Evolutionary conservation across 1,284 basidiomycete species (phyloP), one percentile per base, ranked within the genome.

Genomic region (Marasmius oreades): DNA sequence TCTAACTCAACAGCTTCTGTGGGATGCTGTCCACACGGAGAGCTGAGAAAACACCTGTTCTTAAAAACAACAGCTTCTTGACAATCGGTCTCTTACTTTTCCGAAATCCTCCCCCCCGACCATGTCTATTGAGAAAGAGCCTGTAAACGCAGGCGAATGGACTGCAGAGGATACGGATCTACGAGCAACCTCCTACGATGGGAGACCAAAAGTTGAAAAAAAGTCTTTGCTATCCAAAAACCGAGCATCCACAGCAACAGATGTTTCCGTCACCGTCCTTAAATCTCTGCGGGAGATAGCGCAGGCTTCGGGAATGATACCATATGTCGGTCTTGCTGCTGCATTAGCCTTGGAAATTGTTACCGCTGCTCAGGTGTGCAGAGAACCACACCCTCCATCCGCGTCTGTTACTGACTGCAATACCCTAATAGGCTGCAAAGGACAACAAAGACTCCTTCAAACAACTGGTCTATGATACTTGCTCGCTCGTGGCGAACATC

Each of bases 361-460:
- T 16, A 46, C 36, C 23, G 44, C 54, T 1, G 55, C 61, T 2
- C 59, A 59, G 56, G 62, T 50, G 20, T 18, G 53, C 39, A n/a
- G 23, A 1, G 11, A 1, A 5, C 31, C 12, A 22, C 5, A 23
- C 14, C 26, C 3, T n/a, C 22, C 12, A 5, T 18, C 16, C 11
- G 43, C 39, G 5, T 16, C 11, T 45, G 14, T 20, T 12, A n/a
- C 23, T 46, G 26, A 11, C 20, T 23, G 16, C 26, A 46, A 45
- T 20, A 16, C 2, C n/a, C 24, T 12, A n/a, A 16, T 59, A 48
- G 16, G 54, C 43, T n/a, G 62, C 60, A 6, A 53, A 56, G 46
- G 59, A 55, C 36, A 63, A 62, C 24, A 62, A 61, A 45, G 53
- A 51, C 7, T 53, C 54, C 2, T 62, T 61, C 26, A 51, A 58